phyloP scores from a whole-genome alignment of 1,284 basidiomycete genomes.

The Ceratobasidium sp. region DNA sequence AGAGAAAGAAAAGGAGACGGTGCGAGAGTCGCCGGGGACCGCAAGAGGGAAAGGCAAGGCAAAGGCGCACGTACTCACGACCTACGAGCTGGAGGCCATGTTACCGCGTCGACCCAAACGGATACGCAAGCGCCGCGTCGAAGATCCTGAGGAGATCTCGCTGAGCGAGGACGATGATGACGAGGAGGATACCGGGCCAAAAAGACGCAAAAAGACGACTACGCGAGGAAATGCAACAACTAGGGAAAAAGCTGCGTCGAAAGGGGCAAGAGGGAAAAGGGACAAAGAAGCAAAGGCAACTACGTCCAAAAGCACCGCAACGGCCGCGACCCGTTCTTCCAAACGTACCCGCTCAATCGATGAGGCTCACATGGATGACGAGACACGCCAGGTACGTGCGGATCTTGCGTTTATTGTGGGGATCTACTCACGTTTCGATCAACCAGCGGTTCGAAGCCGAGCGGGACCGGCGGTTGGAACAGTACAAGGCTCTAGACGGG shows the following conservation, averaged over 20 bases:
- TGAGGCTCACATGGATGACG: constrained; percentile 5
- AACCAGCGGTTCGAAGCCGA: constrained; percentile 32
- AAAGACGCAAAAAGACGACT: background rate
- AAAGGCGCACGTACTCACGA: constrained; percentile 28
- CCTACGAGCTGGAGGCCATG: constrained; percentile 41
- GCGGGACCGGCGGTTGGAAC: constrained; percentile 24
- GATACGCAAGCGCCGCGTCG: constrained; percentile 9
- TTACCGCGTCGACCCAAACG: constrained; percentile 24
- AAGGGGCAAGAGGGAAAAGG: constrained; percentile 2
- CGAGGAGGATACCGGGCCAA: constrained; percentile 10
- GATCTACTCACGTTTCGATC: background rate
- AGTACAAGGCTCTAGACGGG: constrained; percentile 29
- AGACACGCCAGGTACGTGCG: constrained; percentile 22
- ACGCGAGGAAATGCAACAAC: background rate
- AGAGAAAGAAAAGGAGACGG: background rate
- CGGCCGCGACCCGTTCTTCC: background rate
- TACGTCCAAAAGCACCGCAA: constrained; percentile 2
- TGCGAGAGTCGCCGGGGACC: background rate
- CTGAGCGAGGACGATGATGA: constrained; percentile 18
- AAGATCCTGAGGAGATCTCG: constrained; percentile 11
- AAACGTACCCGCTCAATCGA: constrained; percentile 11
- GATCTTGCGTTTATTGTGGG: background rate
- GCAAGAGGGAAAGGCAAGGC: background rate
- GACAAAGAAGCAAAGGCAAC: background rate
- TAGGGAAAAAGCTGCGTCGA: background rate